Evolutionary conservation across 805 yeast genomes (phyloP).

Genomic region (Candida adriatica): DNA sequence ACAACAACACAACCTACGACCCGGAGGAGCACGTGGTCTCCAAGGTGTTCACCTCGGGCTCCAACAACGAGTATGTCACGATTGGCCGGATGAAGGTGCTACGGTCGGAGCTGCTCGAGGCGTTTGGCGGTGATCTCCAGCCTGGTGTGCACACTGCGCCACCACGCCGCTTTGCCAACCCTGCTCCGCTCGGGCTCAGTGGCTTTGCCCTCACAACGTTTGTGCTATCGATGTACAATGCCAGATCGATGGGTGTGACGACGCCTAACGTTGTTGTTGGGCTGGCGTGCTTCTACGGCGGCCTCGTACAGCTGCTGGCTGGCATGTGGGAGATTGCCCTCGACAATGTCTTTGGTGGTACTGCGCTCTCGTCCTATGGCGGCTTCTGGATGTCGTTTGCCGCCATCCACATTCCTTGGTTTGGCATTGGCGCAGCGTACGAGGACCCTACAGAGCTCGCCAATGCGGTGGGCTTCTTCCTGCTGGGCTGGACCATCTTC

Average conservation of each 20-base stretch:
- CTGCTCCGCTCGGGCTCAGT: conserved; percentile 57
- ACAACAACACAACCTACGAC: conserved; percentile 10
- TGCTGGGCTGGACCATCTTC: conserved; percentile 59
- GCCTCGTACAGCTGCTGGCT: conserved; percentile 50
- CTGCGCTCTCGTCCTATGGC: conserved; percentile 57
- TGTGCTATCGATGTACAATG: conserved; percentile 48
- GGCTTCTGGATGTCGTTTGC: conserved; percentile 66
- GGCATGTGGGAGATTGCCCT: conserved; percentile 61
- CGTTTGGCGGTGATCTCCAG: conserved; percentile 80
- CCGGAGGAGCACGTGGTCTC: conserved; percentile 14
- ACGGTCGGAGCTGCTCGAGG: conserved; percentile 49
- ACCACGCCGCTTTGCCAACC: conserved; percentile 53
- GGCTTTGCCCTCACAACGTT: conserved; percentile 62
- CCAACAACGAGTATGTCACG: conserved; percentile 56
- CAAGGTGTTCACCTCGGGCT: conserved; percentile 31
- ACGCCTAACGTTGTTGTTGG: conserved; percentile 50
- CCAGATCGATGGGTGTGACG: conserved; percentile 45
- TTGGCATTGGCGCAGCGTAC: conserved; percentile 54
- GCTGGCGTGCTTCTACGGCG: conserved; percentile 57
- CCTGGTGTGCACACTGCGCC: conserved; percentile 63
- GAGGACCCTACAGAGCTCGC: conserved; percentile 29
- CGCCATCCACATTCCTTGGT: conserved; percentile 50
- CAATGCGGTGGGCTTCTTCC: conserved; percentile 52
- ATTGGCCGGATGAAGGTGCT: conserved; percentile 69
- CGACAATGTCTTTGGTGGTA: conserved; percentile 63